Evolutionary conservation across 75 land plant species (phyloP).

Genomic region (Gnetum montanum): DNA sequence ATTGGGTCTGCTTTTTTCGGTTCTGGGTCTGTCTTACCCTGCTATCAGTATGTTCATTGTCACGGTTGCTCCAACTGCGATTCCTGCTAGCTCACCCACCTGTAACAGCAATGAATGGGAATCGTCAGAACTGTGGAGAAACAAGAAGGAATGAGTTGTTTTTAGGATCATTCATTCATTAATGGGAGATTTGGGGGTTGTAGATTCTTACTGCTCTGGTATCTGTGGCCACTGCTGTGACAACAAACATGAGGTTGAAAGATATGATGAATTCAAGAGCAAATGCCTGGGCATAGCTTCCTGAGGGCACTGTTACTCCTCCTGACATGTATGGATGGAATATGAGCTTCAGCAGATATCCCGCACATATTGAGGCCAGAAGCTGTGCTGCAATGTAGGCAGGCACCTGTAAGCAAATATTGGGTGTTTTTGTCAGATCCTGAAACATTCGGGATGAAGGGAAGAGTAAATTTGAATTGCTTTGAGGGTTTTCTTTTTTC

Average conservation of each 20-base stretch:
- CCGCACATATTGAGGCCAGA: conserved; percentile 63
- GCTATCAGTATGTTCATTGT: conserved; percentile 76
- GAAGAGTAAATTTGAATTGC: not conserved
- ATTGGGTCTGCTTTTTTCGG: no score
- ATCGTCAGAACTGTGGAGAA: not conserved
- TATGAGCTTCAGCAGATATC: conserved; percentile 50
- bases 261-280: conserved; percentile 71
- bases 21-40: no score
- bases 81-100: conserved; percentile 88
- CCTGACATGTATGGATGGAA: conserved; percentile 55
- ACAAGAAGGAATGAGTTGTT: not conserved
- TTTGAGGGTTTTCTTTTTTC: not conserved
- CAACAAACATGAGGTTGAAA: conserved; percentile 92
- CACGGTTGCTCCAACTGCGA: conserved; percentile 90
- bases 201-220: conserved; percentile 59
- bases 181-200: no score
- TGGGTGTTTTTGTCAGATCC: not conserved
- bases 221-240: conserved; percentile 88
- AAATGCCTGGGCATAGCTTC: conserved; percentile 37
- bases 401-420: conserved; percentile 44
- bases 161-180: no score
- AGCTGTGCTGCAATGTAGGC: conserved; percentile 74
- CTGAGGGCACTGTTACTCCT: conserved; percentile 79
- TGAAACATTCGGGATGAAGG: not conserved
- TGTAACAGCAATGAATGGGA: conserved; percentile 4